These are phyloP conservation scores for Babesia divergens DNA, from an alignment of 169 alveolate species.

Conservation along the genomic window DNA sequence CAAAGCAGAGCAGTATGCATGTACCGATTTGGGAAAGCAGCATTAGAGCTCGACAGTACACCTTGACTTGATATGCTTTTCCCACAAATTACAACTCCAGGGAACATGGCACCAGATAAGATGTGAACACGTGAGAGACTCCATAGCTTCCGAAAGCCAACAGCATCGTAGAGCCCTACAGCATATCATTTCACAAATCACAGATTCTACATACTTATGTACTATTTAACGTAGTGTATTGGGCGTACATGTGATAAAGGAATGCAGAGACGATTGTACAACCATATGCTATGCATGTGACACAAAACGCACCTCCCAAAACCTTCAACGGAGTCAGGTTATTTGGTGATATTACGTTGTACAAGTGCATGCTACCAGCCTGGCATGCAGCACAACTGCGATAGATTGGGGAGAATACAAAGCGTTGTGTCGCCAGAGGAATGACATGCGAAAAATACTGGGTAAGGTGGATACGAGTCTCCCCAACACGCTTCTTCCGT, in stretches of 20 bases:
- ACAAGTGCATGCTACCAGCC: conserved; percentile 6
- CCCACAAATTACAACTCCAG: conserved; percentile 24
- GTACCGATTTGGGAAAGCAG: conserved; percentile 11
- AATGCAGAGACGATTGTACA: too few relatives aligned
- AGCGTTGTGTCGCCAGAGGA: conserved; percentile 46
- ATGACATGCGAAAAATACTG: conserved; percentile 58
- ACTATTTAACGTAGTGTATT: too few relatives aligned
- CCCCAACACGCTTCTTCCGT: conserved; percentile 53
- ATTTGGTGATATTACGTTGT: background rate
- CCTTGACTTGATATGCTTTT: background rate
- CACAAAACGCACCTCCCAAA: conserved; percentile 43
- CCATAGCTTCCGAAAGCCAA: conserved; percentile 52
- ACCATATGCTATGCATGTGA: too few relatives aligned
- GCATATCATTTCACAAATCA: too few relatives aligned
- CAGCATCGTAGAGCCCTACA: conserved; percentile 23
- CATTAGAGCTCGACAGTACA: conserved; percentile 4
- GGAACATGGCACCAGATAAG: conserved; percentile 49
- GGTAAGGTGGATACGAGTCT: conserved; percentile 44
- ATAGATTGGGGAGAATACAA: conserved; percentile 50
- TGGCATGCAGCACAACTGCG: conserved; percentile 37
- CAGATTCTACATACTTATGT: too few relatives aligned
- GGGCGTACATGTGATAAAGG: too few relatives aligned
- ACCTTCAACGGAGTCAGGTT: conserved; percentile 37
- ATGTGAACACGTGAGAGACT: conserved; percentile 31
- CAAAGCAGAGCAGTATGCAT: conserved; percentile 20